Evolutionary conservation across 164 flowering plant genomes (phyloP).

Genomic region (Kingdonia uniflora): DNA sequence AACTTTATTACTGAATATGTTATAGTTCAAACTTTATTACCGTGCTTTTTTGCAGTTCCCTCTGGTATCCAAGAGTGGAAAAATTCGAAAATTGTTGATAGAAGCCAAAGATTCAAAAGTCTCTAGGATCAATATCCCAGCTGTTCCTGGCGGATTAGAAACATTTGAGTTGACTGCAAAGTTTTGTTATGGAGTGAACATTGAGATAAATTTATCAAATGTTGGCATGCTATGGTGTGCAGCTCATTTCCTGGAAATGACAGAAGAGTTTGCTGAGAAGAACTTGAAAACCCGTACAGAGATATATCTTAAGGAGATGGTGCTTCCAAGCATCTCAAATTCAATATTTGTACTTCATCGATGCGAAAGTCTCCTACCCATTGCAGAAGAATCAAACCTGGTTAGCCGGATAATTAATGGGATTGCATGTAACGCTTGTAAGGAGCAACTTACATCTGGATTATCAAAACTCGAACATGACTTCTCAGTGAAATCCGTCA

Average conservation of each 20-base stretch:
- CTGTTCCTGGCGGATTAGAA: constrained; percentile 80
- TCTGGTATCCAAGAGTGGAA: constrained; percentile 81
- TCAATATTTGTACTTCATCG: constrained; percentile 71
- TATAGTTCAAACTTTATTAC: not conserved
- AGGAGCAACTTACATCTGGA: constrained; percentile 90
- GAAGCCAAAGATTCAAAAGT: constrained; percentile 71
- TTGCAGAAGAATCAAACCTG: constrained; percentile 64
- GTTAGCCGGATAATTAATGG: constrained; percentile 53
- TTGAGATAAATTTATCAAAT: constrained; percentile 64
- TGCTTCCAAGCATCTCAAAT: constrained; percentile 58
- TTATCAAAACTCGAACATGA: constrained; percentile 68
- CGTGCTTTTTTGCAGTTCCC: constrained; percentile 60
- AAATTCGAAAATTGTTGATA: constrained; percentile 53
- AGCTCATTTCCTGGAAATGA: constrained; percentile 81
- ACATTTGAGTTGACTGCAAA: constrained; percentile 94
- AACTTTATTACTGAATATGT: too few relatives aligned
- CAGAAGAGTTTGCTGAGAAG: constrained; percentile 78
- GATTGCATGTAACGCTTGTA: constrained; percentile 71
- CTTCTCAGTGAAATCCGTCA: constrained; percentile 34
- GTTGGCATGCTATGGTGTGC: constrained; percentile 68
- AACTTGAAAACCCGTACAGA: constrained; percentile 62
- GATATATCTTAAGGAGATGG: constrained; percentile 50
- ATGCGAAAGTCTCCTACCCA: constrained; percentile 64
- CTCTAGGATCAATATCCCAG: constrained; percentile 40
- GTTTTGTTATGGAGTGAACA: constrained; percentile 80